These are phyloP conservation scores for Coccomyxa sp. DNA, from an alignment of 139 green algal genomes.

Conservation along the genomic window DNA sequence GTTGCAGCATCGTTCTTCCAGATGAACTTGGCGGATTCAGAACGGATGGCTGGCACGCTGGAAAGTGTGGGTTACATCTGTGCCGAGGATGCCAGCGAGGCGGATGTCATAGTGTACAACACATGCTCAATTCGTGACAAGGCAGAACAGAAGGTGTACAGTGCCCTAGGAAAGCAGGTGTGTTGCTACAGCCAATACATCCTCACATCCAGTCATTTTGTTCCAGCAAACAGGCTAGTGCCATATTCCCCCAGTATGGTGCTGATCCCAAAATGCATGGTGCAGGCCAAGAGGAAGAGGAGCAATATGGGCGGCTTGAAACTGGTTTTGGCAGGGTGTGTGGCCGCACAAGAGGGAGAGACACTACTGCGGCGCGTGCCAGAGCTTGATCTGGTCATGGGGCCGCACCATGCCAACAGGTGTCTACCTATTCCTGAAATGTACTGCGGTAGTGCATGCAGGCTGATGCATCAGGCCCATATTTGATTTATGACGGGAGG, in stretches of 20 bases:
- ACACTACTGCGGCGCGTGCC: slow-evolving; percentile 85
- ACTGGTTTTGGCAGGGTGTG: slow-evolving; percentile 87
- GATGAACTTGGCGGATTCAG: slow-evolving; percentile 53
- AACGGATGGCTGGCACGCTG: slow-evolving; percentile 93
- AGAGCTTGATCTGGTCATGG: slow-evolving; percentile 98
- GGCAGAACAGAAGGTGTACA: slow-evolving; percentile 93
- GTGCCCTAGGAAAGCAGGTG: slow-evolving; percentile 72
- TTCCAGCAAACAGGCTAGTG: background rate
- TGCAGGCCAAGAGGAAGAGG: slow-evolving; percentile 3
- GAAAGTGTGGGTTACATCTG: slow-evolving; percentile 82
- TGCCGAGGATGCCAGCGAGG: slow-evolving; percentile 64
- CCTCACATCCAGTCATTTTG: background rate
- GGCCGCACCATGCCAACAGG: slow-evolving; percentile 90
- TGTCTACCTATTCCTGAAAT: background rate
- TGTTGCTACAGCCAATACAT: background rate
- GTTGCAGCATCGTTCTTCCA: background rate
- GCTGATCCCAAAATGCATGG: background rate
- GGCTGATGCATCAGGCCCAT: background rate
- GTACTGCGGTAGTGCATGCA: background rate
- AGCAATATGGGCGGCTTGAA: slow-evolving; percentile 63
- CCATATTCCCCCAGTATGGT: background rate
- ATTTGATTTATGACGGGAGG: background rate
- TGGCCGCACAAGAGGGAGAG: slow-evolving; percentile 89
- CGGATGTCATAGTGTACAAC: slow-evolving; percentile 96
- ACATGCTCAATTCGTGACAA: slow-evolving; percentile 97